Conservation (phyloP, 2,329 filamentous ascomycete genomes). For the Paecilomyces niveus region DNA sequence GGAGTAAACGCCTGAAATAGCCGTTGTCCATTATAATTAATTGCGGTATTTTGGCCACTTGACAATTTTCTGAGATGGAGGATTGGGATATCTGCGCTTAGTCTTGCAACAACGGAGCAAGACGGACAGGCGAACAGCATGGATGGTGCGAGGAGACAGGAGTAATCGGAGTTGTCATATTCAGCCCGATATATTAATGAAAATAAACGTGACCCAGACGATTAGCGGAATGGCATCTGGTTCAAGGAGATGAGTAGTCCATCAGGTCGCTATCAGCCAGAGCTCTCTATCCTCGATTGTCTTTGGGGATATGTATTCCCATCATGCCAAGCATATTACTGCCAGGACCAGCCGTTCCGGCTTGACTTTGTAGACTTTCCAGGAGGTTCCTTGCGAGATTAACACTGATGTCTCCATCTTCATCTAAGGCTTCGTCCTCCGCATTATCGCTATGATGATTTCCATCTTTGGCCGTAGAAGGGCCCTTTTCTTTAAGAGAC, state of each 20-base stretch:
- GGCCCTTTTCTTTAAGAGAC: constrained; percentile 23
- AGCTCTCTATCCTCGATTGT: constrained; percentile 45
- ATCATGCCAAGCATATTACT: constrained; percentile 82
- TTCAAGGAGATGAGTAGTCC: not conserved
- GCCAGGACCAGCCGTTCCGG: constrained; percentile 74
- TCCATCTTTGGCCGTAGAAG: constrained; percentile 12
- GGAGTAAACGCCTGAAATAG: not conserved
- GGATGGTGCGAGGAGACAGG: not conserved
- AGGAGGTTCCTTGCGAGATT: constrained; percentile 85
- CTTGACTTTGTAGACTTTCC: constrained; percentile 88
- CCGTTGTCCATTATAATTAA: not conserved
- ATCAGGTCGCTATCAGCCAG: not conserved
- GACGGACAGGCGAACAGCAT: not conserved
- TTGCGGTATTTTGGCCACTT: not conserved
- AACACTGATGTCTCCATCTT: constrained; percentile 69
- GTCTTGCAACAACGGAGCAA: not conserved
- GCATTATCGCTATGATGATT: constrained; percentile 13
- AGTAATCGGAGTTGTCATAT: not conserved
- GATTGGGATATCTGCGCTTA: not conserved
- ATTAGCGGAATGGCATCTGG: not conserved
- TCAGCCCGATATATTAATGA: not conserved
- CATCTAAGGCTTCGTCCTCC: constrained; percentile 16
- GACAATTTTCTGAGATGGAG: not conserved
- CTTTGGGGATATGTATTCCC: constrained; percentile 72
- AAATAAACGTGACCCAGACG: not conserved